Evolutionary conservation across 1,284 basidiomycete genomes (phyloP).

Genomic region (Xerocomus amazonicus): DNA sequence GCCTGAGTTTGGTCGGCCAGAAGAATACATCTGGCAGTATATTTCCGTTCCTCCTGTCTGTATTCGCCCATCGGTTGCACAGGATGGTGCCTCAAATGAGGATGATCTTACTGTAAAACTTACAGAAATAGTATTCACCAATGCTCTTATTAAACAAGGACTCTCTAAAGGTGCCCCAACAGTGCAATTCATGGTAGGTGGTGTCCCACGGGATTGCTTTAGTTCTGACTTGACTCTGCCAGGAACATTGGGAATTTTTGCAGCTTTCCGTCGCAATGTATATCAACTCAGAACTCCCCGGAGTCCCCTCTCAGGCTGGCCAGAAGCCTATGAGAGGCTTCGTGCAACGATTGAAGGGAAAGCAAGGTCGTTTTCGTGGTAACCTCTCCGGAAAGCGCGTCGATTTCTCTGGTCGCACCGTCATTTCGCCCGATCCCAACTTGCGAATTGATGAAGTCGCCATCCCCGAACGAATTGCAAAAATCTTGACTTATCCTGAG

Average conservation of each 20-base stretch:
- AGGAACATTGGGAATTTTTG: conserved; percentile 99
- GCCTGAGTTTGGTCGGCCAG: conserved; percentile 88
- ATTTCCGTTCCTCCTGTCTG: conserved; percentile 98
- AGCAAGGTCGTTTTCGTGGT: conserved; percentile 98
- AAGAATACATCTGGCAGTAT: conserved; percentile 99
- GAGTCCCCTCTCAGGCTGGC: conserved; percentile 79
- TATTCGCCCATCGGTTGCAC: conserved; percentile 95
- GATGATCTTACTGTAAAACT: conserved; percentile 98
- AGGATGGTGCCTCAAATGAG: conserved; percentile 97
- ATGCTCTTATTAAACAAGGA: conserved; percentile 89
- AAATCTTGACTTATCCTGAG: conserved; percentile 95
- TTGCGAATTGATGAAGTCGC: conserved; percentile 97
- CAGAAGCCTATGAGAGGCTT: conserved; percentile 95
- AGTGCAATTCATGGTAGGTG: conserved; percentile 80
- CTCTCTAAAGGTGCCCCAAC: conserved; percentile 87
- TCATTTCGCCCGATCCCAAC: conserved; percentile 99
- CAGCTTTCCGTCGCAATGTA: conserved; percentile 96
- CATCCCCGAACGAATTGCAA: conserved; percentile 94
- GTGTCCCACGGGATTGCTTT: neutral
- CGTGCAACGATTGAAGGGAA: conserved; percentile 97
- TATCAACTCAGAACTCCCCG: conserved; percentile 97
- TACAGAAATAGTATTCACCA: conserved; percentile 95
- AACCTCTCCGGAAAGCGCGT: conserved; percentile 99
- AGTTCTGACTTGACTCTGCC: conserved; percentile 10
- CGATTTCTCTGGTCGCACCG: conserved; percentile 97